Evolutionary conservation across 106 monocot species (phyloP).

Genomic region (Amphibolis antarctica): DNA sequence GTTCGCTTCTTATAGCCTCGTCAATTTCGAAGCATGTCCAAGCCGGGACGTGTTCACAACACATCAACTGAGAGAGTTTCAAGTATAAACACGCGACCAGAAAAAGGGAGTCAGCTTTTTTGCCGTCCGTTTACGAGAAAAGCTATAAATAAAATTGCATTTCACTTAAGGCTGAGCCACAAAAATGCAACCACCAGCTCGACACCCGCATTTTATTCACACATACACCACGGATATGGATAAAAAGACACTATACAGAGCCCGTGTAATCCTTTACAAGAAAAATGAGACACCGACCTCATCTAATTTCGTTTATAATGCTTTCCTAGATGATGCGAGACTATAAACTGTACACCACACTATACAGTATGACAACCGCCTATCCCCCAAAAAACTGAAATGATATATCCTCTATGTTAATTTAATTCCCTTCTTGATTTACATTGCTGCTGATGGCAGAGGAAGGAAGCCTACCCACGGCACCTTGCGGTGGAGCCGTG

Average conservation of each 20-base stretch:
- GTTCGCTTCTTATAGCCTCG: too few relatives aligned
- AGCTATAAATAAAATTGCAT: too few relatives aligned
- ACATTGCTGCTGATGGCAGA: constrained; percentile 29
- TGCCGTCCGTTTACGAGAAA: too few relatives aligned
- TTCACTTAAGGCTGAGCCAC: not conserved
- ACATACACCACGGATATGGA: not conserved
- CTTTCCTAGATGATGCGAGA: not conserved
- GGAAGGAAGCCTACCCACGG: constrained; percentile 42
- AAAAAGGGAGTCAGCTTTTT: too few relatives aligned
- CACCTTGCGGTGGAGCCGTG: constrained; percentile 54
- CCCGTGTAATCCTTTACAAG: not conserved
- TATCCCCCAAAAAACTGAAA: not conserved
- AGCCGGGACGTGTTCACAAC: too few relatives aligned
- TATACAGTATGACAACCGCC: not conserved
- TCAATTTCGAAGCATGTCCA: too few relatives aligned
- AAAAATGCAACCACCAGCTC: not conserved
- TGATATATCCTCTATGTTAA: not conserved
- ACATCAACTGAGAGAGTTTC: too few relatives aligned
- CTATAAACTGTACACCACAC: not conserved
- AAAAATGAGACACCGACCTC: not conserved
- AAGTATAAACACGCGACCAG: too few relatives aligned
- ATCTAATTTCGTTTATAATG: not conserved
- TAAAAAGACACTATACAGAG: not conserved
- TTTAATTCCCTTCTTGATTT: constrained; percentile 2
- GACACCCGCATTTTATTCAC: not conserved